A percentile compares a stretch with the other conserved stretches of the same genome.
Evolutionary conservation across 2,329 filamentous ascomycete genomes (phyloP).

Genomic region (Iodosphaeria phyllophila): DNA sequence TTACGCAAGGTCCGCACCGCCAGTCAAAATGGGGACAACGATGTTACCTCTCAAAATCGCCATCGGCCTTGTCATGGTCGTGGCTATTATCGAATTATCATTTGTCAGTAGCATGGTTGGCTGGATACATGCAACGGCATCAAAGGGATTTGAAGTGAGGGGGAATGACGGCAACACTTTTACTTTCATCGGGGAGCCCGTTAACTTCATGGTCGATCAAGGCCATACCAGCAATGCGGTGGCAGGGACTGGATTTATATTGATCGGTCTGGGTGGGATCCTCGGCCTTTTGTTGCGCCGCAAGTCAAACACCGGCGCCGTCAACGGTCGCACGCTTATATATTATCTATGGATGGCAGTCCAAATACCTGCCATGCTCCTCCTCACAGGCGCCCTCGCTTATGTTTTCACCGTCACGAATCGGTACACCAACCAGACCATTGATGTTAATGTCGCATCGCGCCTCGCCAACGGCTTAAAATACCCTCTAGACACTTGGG

Average conservation of each 20-base stretch:
- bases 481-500: conserved; percentile 16
- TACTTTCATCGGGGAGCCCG: conserved; percentile 12
- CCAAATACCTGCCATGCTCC: conserved; percentile 15
- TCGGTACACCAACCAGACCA: conserved; percentile 11
- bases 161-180: conserved; percentile 8
- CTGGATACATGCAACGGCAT: conserved; percentile 16
- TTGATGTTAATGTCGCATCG: conserved; percentile 11
- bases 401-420: conserved; percentile 17
- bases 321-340: conserved; percentile 2
- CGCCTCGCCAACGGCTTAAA: conserved; percentile 5
- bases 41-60: conserved; percentile 9
- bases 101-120: conserved; percentile 19
- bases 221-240: conserved; percentile 22
- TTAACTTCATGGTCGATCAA: conserved; percentile 17
- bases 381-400: conserved; percentile 17
- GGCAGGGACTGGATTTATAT: conserved; percentile 16
- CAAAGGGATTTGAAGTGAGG: conserved; percentile 10
- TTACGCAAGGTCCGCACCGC: too few species aligned
- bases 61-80: conserved; percentile 15
- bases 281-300: conserved; percentile 9
- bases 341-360: conserved; percentile 18
- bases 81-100: conserved; percentile 18
- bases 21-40: too few species aligned
- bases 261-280: conserved; percentile 15
- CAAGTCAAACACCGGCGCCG: conserved; percentile 4